Evolutionary conservation across 2,329 filamentous ascomycete species (phyloP), one percentile per base, ranked within the genome.

Genomic region (Byssothecium circinans): DNA sequence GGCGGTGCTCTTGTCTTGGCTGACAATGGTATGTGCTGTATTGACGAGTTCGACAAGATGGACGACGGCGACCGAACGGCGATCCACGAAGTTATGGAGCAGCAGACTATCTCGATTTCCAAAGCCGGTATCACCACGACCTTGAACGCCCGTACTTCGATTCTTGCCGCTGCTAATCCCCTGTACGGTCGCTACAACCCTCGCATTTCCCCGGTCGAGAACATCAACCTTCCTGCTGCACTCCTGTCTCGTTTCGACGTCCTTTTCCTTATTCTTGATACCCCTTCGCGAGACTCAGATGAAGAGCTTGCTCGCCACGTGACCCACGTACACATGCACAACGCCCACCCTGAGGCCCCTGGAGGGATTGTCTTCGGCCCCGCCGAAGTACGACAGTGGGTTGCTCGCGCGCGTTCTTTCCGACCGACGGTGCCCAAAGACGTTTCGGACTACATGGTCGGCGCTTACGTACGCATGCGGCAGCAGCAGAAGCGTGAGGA

Each of bases 111-210:
- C 61, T 89, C 86, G 55, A 91, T 91, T 66, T 89, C 87, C 65
- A 91, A 91, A 77, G 92, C 92, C 1, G 92, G 92, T 58, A 97
- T 97, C 67, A 96, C 91, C 56, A 99, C 94, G 1, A 96, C 91
- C 0, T 82, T 99, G 49, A 99, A 99, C 69, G 94, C 94, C 18
- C 87, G 94, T 53, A 97, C 94, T 17, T 95, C 91, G 0, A 96
- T 99, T 64, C 83, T 99, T 14, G 92, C 94, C 15, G 94, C 94
- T 17, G 94, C 94, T 58, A 99, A 99, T 75, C 94, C 94, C 48
- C 82, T 99, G 34, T 99, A 99, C 66, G 94, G 94, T 55, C 89
- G 94, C 53, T 99, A 99, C 79, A 99, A 99, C 75, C 94, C 94
- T 47, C 89, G 91, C 54, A 88, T 99, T 61, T 96, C 92, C 0